phyloP scores from a whole-genome alignment of 2,329 filamentous ascomycete species.

The Fusarium brachygibbosum region DNA sequence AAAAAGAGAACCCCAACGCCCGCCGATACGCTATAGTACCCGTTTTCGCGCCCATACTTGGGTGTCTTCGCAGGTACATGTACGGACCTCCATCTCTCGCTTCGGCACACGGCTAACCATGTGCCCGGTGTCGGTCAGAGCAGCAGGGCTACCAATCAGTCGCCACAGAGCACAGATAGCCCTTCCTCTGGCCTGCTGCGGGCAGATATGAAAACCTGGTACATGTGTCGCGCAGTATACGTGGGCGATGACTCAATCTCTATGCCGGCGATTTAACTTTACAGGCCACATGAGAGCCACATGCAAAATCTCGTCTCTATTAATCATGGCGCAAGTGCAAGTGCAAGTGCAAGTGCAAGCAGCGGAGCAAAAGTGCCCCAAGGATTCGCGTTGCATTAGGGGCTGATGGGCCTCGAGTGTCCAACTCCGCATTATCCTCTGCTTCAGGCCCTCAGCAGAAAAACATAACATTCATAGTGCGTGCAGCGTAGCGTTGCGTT shows the following conservation, averaged over 20 bases:
- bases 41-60: constrained; percentile 2
- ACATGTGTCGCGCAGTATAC: constrained; percentile 6
- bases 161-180: constrained; percentile 13
- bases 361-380: constrained; percentile 22
- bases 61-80: constrained; percentile 17
- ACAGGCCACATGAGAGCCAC: constrained; percentile 10
- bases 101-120: constrained; percentile 44
- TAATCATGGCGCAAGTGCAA: constrained; percentile 1
- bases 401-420: constrained; percentile 26
- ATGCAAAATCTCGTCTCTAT: constrained; percentile 11
- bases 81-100: constrained; percentile 20
- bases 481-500: constrained; percentile 18
- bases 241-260: constrained; percentile 15
- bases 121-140: constrained; percentile 38
- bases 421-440: constrained; percentile 18
- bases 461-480: background rate
- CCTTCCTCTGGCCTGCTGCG: constrained; percentile 2
- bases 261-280: constrained; percentile 19
- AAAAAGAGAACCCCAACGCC: constrained; percentile 15
- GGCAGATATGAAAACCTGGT: constrained; percentile 13
- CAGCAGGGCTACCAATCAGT: constrained; percentile 42
- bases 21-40: constrained; percentile 33
- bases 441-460: constrained; percentile 11
- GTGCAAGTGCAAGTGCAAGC: background rate
- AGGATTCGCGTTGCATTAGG: constrained; percentile 24